phyloP scores from a whole-genome alignment of 192 early-diverging fungal species.

The Dissophora ornata region DNA sequence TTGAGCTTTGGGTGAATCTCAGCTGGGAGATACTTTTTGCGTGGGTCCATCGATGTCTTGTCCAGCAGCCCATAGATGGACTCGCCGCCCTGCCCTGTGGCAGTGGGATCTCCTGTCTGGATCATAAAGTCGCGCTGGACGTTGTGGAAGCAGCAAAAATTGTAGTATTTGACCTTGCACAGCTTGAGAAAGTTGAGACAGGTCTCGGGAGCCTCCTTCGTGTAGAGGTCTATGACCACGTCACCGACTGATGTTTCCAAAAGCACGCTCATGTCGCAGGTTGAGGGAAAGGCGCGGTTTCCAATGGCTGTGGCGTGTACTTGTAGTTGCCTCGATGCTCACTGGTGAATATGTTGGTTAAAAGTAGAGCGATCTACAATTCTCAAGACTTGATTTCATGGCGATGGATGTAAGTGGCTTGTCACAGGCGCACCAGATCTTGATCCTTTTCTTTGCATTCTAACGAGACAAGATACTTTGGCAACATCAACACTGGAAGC shows the following conservation, averaged over 20 bases:
- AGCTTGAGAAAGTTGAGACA: slow-evolving; percentile 88
- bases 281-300: no score
- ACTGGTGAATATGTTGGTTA: no score
- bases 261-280: slow-evolving; percentile 67
- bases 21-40: slow-evolving; percentile 76
- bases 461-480: no score
- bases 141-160: slow-evolving; percentile 84
- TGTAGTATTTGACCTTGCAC: slow-evolving; percentile 91
- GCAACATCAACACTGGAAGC: no score
- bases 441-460: no score
- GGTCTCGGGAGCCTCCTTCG: slow-evolving; percentile 74
- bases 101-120: slow-evolving; percentile 80
- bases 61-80: slow-evolving; percentile 75
- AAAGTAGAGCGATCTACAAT: no score
- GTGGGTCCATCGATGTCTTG: slow-evolving; percentile 9
- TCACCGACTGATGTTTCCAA: slow-evolving; percentile 93
- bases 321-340: no score
- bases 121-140: slow-evolving; percentile 85
- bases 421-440: no score
- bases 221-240: slow-evolving; percentile 88
- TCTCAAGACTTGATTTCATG: no score
- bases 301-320: no score
- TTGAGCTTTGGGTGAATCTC: slow-evolving; percentile 86
- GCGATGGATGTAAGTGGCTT: no score
- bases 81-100: slow-evolving; percentile 76